Conservation (phyloP, 2,329 filamentous ascomycete genomes). For the Aspergillus pseudonomiae region DNA sequence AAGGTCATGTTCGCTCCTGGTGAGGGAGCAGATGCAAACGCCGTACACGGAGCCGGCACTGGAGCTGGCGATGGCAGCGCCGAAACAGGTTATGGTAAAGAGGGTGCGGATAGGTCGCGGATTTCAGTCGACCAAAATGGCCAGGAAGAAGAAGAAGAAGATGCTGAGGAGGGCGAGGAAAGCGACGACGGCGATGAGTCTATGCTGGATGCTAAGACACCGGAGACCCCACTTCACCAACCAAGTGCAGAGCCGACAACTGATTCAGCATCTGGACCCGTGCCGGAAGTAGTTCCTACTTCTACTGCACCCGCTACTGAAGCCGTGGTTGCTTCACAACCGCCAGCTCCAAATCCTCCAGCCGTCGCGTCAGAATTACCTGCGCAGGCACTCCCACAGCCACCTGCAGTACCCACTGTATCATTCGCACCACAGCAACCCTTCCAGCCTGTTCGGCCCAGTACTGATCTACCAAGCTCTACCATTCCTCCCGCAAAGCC, state of each 20-base stretch:
- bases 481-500: constrained; percentile 2
- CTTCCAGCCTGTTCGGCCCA: background rate
- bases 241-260: constrained; percentile 17
- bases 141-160: constrained; percentile 52
- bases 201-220: constrained; percentile 49
- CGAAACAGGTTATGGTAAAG: constrained; percentile 34
- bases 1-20: constrained; percentile 62
- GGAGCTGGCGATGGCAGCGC: constrained; percentile 41
- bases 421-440: constrained; percentile 6
- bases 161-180: constrained; percentile 52
- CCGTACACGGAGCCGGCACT: constrained; percentile 41
- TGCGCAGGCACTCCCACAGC: constrained; percentile 7
- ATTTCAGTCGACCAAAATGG: constrained; percentile 47
- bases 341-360: constrained; percentile 2
- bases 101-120: constrained; percentile 50
- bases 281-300: constrained; percentile 8
- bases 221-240: constrained; percentile 39
- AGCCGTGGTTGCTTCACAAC: constrained; percentile 5
- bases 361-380: constrained; percentile 4
- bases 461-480: constrained; percentile 4
- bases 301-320: constrained; percentile 14
- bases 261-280: constrained; percentile 4
- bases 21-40: constrained; percentile 42
- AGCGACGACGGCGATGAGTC: constrained; percentile 56
- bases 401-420: background rate